A percentile compares a stretch with the other conserved stretches of the same genome.
phyloP scores from a whole-genome alignment of 768 basidiomycete species.

The Asterophora parasitica region DNA sequence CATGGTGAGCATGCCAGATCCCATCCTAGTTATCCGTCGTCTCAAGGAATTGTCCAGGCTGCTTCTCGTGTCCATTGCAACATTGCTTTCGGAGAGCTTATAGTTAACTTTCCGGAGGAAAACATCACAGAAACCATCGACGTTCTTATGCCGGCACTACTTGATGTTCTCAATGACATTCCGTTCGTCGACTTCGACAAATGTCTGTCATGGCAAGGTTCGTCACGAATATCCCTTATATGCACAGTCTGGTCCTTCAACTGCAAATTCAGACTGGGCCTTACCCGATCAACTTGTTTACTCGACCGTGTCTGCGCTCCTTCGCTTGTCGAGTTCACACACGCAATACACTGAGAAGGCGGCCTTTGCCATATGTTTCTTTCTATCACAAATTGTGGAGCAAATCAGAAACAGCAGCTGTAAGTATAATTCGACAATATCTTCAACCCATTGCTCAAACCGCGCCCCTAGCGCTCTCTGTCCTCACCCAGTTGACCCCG shows the following conservation, averaged over 20 bases:
- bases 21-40: conserved; percentile 2
- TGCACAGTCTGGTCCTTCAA: not conserved
- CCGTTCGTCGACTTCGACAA: conserved; percentile 75
- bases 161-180: conserved; percentile 66
- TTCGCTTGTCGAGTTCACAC: conserved; percentile 58
- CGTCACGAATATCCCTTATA: conserved; percentile 7
- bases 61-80: conserved; percentile 73
- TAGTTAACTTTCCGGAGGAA: conserved; percentile 54
- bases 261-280: conserved; percentile 61
- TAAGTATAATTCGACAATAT: conserved; percentile 27
- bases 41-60: conserved; percentile 37
- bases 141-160: conserved; percentile 52
- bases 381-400: conserved; percentile 53
- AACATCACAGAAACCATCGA: conserved; percentile 49
- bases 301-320: conserved; percentile 70
- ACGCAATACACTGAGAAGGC: conserved; percentile 44
- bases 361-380: conserved; percentile 55
- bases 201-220: conserved; percentile 79
- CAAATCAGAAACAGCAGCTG: conserved; percentile 50
- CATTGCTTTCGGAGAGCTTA: conserved; percentile 78
- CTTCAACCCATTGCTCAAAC: not conserved
- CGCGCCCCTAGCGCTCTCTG: conserved; percentile 49
- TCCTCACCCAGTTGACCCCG: conserved; percentile 73
- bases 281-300: conserved; percentile 81
- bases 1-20: conserved; percentile 24